Conservation (phyloP, 176 grass and related monocot genomes). For the Rhynchospora pubera region DNA sequence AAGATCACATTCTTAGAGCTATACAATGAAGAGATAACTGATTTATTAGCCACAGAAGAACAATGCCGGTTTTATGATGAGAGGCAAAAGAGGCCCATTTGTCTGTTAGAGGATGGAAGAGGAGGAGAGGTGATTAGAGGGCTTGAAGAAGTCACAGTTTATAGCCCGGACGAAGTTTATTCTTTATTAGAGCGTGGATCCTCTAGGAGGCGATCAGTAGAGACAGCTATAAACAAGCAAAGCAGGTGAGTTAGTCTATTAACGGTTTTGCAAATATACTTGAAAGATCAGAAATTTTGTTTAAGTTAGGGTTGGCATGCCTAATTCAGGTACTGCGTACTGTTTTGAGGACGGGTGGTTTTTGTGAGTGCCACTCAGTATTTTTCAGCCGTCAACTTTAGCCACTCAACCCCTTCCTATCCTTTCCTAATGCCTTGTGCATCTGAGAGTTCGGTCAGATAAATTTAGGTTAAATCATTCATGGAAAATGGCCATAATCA, state of each 20-base stretch:
- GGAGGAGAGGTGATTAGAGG: constrained; percentile 77
- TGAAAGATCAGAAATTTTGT: not conserved
- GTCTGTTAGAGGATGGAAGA: constrained; percentile 85
- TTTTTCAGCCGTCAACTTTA: not conserved
- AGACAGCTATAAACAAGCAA: constrained; percentile 74
- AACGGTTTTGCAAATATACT: constrained; percentile 1
- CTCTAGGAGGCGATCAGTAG: constrained; percentile 66
- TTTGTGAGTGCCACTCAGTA: not conserved
- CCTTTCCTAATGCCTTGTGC: not conserved
- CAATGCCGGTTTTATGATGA: constrained; percentile 52
- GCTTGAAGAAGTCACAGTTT: constrained; percentile 67
- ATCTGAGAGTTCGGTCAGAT: not conserved
- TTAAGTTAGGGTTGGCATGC: not conserved
- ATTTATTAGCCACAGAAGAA: constrained; percentile 63
- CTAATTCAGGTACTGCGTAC: too few species aligned
- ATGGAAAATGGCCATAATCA: not conserved
- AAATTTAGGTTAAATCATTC: not conserved
- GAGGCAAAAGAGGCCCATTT: constrained; percentile 51
- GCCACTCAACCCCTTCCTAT: not conserved
- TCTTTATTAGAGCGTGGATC: constrained; percentile 56
- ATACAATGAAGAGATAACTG: constrained; percentile 85
- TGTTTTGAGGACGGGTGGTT: too few species aligned
- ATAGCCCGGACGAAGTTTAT: constrained; percentile 67
- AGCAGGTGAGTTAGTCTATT: constrained; percentile 50
- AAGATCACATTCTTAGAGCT: constrained; percentile 80